A percentile compares a stretch with the other conserved stretches of the same genome.
phyloP scores from a whole-genome alignment of 495 filamentous ascomycete genomes.

The Penicillium canescens region DNA sequence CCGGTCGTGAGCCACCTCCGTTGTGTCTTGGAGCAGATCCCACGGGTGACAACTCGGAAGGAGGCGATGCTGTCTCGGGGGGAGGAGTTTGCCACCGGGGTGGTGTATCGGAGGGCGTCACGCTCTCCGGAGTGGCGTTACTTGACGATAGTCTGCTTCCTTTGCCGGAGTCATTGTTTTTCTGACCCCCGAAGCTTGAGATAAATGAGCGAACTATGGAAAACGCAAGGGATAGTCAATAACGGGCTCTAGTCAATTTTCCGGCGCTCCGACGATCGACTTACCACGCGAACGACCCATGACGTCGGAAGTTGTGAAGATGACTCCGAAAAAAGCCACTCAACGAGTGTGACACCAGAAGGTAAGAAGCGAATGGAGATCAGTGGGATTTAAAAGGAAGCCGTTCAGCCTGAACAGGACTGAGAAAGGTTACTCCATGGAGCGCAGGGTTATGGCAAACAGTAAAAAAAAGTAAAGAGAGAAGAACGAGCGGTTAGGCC shows the following conservation, averaged over 20 bases:
- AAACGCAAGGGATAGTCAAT: conserved; percentile 33
- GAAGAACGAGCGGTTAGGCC: conserved; percentile 2
- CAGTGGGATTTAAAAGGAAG: conserved; percentile 5
- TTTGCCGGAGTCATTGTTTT: conserved; percentile 30
- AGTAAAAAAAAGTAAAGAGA: conserved; percentile 1
- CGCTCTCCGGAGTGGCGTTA: conserved; percentile 8
- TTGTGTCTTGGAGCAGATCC: conserved; percentile 27
- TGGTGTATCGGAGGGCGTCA: conserved; percentile 24
- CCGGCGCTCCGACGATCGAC: conserved; percentile 20
- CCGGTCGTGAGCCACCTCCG: conserved; percentile 53
- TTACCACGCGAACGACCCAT: conserved; percentile 49
- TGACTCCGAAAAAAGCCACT: background rate
- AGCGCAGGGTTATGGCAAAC: background rate
- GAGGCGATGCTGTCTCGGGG: conserved; percentile 37
- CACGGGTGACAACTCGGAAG: conserved; percentile 30
- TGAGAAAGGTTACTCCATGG: conserved; percentile 4
- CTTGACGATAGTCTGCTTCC: conserved; percentile 32
- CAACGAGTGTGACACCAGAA: conserved; percentile 7
- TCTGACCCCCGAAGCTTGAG: conserved; percentile 53
- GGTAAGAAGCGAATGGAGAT: background rate
- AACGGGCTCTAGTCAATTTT: conserved; percentile 1
- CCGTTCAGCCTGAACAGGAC: background rate
- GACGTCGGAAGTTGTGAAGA: conserved; percentile 15
- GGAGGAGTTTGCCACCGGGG: conserved; percentile 39
- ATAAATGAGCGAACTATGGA: conserved; percentile 62